Percentiles rank a stretch among this genome's conserved stretches.
Evolutionary conservation across 768 basidiomycete species (phyloP).

Genomic region (Exsudoporus frostii): DNA sequence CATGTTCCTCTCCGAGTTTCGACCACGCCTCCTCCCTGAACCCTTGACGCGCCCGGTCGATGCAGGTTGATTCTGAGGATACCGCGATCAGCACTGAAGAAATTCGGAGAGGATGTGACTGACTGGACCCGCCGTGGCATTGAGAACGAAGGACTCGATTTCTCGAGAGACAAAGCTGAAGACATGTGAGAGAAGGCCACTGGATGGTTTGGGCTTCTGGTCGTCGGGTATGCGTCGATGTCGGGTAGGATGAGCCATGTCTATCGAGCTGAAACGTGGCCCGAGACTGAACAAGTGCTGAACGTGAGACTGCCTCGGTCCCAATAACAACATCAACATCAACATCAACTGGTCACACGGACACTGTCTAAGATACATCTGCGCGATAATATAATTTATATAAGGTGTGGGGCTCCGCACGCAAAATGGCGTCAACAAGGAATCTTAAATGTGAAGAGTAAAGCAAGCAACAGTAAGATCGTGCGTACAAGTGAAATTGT

Average conservation of each 20-base stretch:
- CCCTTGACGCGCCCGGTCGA: conserved; percentile 12
- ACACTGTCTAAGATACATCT: conserved; percentile 13
- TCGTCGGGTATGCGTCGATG: conserved; percentile 1
- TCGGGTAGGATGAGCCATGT: conserved; percentile 9
- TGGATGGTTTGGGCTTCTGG: conserved; percentile 2
- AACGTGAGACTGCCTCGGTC: conserved; percentile 19
- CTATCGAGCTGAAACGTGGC: neutral
- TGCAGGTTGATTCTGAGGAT: conserved; percentile 14
- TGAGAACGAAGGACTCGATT: conserved; percentile 65
- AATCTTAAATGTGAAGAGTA: conserved; percentile 5
- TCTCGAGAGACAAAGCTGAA: conserved; percentile 70
- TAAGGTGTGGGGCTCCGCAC: neutral
- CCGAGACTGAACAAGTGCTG: conserved; percentile 3
- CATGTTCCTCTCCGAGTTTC: conserved; percentile 9
- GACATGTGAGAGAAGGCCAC: conserved; percentile 58
- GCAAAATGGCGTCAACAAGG: conserved; percentile 2
- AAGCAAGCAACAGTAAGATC: conserved; percentile 9
- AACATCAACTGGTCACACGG: neutral
- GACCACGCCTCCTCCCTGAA: conserved; percentile 4
- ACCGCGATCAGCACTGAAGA: conserved; percentile 3
- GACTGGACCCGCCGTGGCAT: conserved; percentile 46
- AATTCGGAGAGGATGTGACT: conserved; percentile 1
- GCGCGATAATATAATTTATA: conserved; percentile 8
- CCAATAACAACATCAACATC: conserved; percentile 10
- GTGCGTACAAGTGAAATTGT: conserved; percentile 10